Evolutionary conservation across 495 filamentous ascomycete species (phyloP), one percentile per base, ranked within the genome.

Genomic region (Aspergillus haitiensis): DNA sequence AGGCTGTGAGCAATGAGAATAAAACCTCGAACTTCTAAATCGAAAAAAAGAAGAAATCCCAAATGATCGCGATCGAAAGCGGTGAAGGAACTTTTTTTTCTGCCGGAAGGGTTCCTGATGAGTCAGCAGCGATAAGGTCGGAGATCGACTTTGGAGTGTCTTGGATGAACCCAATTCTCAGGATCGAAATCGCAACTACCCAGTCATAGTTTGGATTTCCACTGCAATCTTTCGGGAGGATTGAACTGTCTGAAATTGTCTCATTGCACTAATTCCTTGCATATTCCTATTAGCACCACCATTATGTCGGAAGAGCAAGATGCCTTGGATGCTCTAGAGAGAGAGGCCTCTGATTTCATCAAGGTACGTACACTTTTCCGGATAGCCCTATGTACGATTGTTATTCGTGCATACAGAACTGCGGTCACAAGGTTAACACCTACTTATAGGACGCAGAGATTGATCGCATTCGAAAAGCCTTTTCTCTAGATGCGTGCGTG

Each of bases 381-480:
- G 10, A 15, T 37, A n/a, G 33, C 9, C 16, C 5, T 47, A 10
- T 27, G 56, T 56, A 27, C 3, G 21, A 3, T 27, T 27, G 21
- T 27, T 27, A 27, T 27, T 27, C 1, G 21, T 27, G 21, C 21
- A 27, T 27, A 27, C 21, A 27, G 21, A 27, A 3, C 21, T 27
- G 21, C 21, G 21, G 21, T 1, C 21, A 27, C 27, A 11, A 56
- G 27, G 34, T 37, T 58, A 31, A 64, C 59, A 15, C 27, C 34
- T 32, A 11, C 51, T 37, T 5, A 27, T 61, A 97, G 90, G 94
- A 98, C 82, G 89, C 91, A 59, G 93, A 98, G 74, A 97, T 98
- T 69, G 90, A 92, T 68, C 90, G 93, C 48, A 97, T 98, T 67
- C 80, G 95, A 62, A 88, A 89, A 68, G 90, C 92, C 51, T 98